Percentiles rank a stretch among this genome's conserved stretches.
phyloP scores from a whole-genome alignment of 495 filamentous ascomycete species.

The Schizothecium vesticola region DNA sequence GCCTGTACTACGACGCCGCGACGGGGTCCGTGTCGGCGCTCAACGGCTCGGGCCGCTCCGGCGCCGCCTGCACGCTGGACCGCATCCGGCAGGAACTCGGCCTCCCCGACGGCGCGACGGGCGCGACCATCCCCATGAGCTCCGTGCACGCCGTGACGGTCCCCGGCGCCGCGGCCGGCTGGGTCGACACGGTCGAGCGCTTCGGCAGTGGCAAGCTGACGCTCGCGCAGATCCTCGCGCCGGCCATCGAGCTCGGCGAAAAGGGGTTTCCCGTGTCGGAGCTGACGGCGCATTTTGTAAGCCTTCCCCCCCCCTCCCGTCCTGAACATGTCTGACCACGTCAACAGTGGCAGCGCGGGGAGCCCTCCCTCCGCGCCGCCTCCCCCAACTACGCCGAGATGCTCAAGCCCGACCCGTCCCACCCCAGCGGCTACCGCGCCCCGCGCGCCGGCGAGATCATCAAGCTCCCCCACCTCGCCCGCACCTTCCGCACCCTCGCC shows the following conservation, averaged over 20 bases:
- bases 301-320: conserved; percentile 23
- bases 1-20: conserved; percentile 82
- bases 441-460: conserved; percentile 83
- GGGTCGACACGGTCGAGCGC: conserved; percentile 84
- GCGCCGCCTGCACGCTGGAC: conserved; percentile 62
- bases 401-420: conserved; percentile 65
- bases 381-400: conserved; percentile 83
- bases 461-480: conserved; percentile 74
- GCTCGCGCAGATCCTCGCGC: conserved; percentile 70
- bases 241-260: conserved; percentile 83
- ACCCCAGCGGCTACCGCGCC: conserved; percentile 58
- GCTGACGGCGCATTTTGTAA: conserved; percentile 63
- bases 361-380: conserved; percentile 55
- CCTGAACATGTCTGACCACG: not conserved
- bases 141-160: conserved; percentile 79
- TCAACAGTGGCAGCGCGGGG: conserved; percentile 62
- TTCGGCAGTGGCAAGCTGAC: conserved; percentile 86
- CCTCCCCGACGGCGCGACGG: conserved; percentile 53
- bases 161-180: conserved; percentile 88
- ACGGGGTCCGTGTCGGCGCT: conserved; percentile 75
- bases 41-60: conserved; percentile 86
- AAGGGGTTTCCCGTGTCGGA: conserved; percentile 87
- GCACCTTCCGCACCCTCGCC: conserved; percentile 75
- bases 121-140: conserved; percentile 60
- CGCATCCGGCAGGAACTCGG: conserved; percentile 64